Percentiles rank a stretch among this genome's conserved stretches.
These are phyloP conservation scores for Caryopteris hybrid DNA, from an alignment of 305 asterid species.

Conservation along the genomic window DNA sequence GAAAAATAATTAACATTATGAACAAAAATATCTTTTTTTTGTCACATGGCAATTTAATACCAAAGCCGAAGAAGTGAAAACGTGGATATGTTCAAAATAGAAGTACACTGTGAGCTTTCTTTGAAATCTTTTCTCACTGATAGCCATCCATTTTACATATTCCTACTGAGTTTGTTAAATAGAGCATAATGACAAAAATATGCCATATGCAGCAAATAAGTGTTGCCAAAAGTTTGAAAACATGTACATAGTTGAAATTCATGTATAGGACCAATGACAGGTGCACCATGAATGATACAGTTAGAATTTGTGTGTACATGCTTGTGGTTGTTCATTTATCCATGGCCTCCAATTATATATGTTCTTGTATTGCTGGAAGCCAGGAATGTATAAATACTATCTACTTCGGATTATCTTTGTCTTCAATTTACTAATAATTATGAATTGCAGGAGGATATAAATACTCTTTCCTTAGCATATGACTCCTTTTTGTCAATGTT, in stretches of 20 bases:
- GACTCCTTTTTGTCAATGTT: conserved; percentile 64
- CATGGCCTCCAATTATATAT: not conserved
- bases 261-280: not conserved
- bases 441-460: conserved; percentile 62
- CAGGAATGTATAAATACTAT: conserved; percentile 34
- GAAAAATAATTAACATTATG: not conserved
- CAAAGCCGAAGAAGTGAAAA: not conserved
- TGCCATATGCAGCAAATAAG: not conserved
- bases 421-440: conserved; percentile 10
- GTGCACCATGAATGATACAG: not conserved
- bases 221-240: not conserved
- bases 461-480: conserved; percentile 61
- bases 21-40: not conserved
- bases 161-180: not conserved
- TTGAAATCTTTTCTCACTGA: conserved; percentile 9
- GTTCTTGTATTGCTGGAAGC: conserved; percentile 33
- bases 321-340: conserved; percentile 10
- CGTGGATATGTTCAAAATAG: not conserved
- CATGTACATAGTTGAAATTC: not conserved
- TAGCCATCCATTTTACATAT: not conserved
- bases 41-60: not conserved
- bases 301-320: not conserved
- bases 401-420: conserved; percentile 30
- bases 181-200: not conserved
- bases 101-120: not conserved